Base-by-base conservation (phyloP, 768 basidiomycete genomes). In the Kwoniella sp. region DNA sequence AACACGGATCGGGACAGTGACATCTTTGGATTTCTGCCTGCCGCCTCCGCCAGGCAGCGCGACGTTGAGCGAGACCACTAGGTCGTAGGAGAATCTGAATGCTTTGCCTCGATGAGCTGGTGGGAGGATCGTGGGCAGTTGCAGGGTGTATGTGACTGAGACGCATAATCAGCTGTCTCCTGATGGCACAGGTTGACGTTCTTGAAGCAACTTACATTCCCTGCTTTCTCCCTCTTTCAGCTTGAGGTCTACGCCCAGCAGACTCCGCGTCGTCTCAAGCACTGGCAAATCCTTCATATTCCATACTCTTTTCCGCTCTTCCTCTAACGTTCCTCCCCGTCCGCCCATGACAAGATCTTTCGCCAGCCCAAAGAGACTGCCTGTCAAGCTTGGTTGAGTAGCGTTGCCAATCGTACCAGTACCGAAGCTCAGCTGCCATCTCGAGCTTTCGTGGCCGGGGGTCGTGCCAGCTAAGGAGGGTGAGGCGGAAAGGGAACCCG, bases 31-130 rank as follows among this genome's bases (percentile, higher is more conserved):
- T 85, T 86, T 67, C 83, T 85, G 36, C 79, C 82, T 48, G 82
- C 82, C 13, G 22, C 70, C 71, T n/a, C 53, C 51, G 5, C 72
- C 70, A 1, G 68, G 66, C 17, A 64, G 40, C 50, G 60, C 65
- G 44, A 73, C 74, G 44, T 83, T 94, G 0, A 90, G 88, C 1
- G 93, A 93, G 1, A 98, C 85, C n/a, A 90, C 83, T 13, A 99
- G 85, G 68, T 93, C 88, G 74, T 98, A 98, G 2, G 89, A 88
- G 76, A 99, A 94, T 72, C 83, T 85, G 64, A 97, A 83, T 2
- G 88, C 84, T 48, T 89, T 87, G 2, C 96, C 95, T 50, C 86
- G 85, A 81, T 90, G 96, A 0, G 93, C 92, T 0, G 96, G 96
- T 1, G 96, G 96, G 0, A 98, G 82, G 60, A 86, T 86, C 12